Evolutionary conservation across 768 basidiomycete species (phyloP).

Genomic region (Amanita pallidorosea): DNA sequence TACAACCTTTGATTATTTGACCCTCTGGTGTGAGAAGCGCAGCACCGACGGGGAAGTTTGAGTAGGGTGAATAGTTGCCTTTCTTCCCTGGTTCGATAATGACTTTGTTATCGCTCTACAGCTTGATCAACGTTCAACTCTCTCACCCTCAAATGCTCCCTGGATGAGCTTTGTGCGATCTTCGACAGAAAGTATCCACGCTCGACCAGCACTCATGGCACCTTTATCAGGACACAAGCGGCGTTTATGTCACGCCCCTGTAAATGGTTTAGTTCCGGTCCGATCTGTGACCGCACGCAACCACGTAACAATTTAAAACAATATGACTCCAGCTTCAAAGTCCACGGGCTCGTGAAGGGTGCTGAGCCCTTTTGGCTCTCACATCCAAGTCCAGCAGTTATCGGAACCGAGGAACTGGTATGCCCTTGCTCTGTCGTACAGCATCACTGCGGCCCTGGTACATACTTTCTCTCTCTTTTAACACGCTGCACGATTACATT

Average conservation of each 20-base stretch:
- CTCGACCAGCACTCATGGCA: background rate
- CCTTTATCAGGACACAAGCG: background rate
- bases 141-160: conserved; percentile 50
- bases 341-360: no score
- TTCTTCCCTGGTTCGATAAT: conserved; percentile 44
- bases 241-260: background rate
- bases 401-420: no score
- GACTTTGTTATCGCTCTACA: background rate
- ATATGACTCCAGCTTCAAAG: no score
- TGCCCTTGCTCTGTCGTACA: no score
- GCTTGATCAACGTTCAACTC: no score
- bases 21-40: conserved; percentile 67
- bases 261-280: background rate
- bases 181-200: conserved; percentile 11
- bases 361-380: no score
- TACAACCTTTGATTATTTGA: conserved; percentile 71
- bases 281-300: no score
- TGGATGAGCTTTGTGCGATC: conserved; percentile 40
- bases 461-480: background rate
- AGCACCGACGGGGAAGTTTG: conserved; percentile 89
- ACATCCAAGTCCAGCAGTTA: no score
- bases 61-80: conserved; percentile 74
- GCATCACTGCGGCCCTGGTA: no score
- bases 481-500: background rate
- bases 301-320: no score